Percentiles rank a stretch among this genome's conserved stretches.
Evolutionary conservation across 495 filamentous ascomycete genomes (phyloP).

Genomic region (Zalerion maritima): DNA sequence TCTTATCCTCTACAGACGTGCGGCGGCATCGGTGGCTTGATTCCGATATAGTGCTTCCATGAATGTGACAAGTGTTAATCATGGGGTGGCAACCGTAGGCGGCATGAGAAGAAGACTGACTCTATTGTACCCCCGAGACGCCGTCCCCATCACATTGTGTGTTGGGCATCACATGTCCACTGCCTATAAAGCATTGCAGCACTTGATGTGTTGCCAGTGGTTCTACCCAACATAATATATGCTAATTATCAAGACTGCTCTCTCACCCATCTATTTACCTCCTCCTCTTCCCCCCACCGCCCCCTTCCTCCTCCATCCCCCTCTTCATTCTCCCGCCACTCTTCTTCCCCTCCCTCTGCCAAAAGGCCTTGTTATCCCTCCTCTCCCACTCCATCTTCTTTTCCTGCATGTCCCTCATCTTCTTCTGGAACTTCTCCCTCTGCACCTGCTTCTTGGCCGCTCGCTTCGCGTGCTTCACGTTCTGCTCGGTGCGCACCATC

Average conservation of each 20-base stretch:
- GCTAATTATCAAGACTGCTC: neutral
- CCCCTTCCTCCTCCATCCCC: constrained; percentile 43
- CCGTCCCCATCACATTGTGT: too few relatives aligned
- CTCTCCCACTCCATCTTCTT: constrained; percentile 73
- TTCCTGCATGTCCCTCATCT: constrained; percentile 64
- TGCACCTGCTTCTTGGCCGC: constrained; percentile 73
- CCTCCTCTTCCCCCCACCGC: constrained; percentile 57
- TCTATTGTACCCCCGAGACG: too few relatives aligned
- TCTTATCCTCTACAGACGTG: too few relatives aligned
- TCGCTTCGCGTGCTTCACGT: constrained; percentile 76
- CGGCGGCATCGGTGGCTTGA: too few relatives aligned
- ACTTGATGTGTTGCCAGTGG: too few relatives aligned
- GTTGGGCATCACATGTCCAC: too few relatives aligned
- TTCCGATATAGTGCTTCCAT: too few relatives aligned
- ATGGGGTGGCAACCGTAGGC: too few relatives aligned
- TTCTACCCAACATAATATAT: too few relatives aligned
- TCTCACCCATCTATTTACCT: constrained; percentile 9
- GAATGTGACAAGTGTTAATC: too few relatives aligned
- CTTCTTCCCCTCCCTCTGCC: constrained; percentile 91
- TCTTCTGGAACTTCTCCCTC: constrained; percentile 59
- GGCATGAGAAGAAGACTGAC: too few relatives aligned
- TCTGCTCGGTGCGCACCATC: constrained; percentile 80
- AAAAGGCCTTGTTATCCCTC: constrained; percentile 83
- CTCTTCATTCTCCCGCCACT: constrained; percentile 91
- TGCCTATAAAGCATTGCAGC: too few relatives aligned